These are phyloP conservation scores for Xylariaceae sp. DNA, from an alignment of 2,329 filamentous ascomycete species.

Conservation along the genomic window DNA sequence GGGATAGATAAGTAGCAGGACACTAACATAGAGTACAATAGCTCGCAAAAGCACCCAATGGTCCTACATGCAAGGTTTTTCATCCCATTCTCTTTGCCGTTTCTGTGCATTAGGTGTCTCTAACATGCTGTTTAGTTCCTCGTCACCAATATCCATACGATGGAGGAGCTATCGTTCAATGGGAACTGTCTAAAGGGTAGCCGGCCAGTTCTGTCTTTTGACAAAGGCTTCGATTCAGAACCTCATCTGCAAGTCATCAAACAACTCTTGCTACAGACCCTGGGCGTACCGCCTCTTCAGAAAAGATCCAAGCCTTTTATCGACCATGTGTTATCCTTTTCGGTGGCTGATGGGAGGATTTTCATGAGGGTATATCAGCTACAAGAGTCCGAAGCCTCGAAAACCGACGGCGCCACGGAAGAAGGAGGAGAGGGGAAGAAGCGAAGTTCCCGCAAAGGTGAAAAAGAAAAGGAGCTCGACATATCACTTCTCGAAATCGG, in stretches of 20 bases:
- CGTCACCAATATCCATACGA: slow-evolving; percentile 67
- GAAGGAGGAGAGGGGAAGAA: slow-evolving; percentile 56
- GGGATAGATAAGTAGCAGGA: background rate
- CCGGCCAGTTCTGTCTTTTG: slow-evolving; percentile 89
- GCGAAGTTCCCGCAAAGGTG: slow-evolving; percentile 49
- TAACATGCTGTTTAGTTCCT: slow-evolving; percentile 60
- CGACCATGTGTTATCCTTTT: slow-evolving; percentile 94
- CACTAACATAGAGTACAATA: slow-evolving; percentile 9
- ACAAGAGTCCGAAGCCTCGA: slow-evolving; percentile 22
- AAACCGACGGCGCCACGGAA: slow-evolving; percentile 64
- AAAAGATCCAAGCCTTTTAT: slow-evolving; percentile 94
- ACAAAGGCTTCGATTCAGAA: slow-evolving; percentile 81
- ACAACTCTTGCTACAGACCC: slow-evolving; percentile 87
- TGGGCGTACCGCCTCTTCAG: slow-evolving; percentile 88
- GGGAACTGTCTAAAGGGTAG: slow-evolving; percentile 97
- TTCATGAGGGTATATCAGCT: slow-evolving; percentile 97
- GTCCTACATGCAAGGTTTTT: slow-evolving; percentile 49
- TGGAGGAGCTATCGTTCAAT: slow-evolving; percentile 84
- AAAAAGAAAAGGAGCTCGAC: slow-evolving; percentile 68
- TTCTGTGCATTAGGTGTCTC: background rate
- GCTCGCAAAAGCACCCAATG: slow-evolving; percentile 81
- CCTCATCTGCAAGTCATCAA: slow-evolving; percentile 84
- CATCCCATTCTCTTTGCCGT: background rate
- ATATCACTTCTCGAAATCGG: slow-evolving; percentile 83
- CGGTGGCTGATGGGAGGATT: slow-evolving; percentile 88